Percentiles rank a stretch among this genome's conserved stretches.
Evolutionary conservation across 2,329 filamentous ascomycete genomes (phyloP).

Genomic region (Diaporthe batatas): DNA sequence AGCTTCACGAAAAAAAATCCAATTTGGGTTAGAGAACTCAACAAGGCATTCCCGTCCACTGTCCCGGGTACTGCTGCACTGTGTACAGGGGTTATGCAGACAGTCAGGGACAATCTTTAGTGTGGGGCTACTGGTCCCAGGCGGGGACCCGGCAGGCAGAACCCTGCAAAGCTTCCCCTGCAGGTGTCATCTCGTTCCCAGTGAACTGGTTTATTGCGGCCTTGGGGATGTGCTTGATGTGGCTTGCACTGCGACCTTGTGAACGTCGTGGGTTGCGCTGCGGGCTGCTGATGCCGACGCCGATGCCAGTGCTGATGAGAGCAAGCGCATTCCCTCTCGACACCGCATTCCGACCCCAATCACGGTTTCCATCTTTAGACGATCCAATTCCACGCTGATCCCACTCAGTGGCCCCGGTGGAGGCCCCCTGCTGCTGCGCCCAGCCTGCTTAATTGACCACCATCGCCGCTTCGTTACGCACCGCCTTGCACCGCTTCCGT

Average conservation of each 20-base stretch:
- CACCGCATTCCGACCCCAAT: slow-evolving; percentile 28
- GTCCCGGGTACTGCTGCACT: not conserved
- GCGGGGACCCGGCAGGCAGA: slow-evolving; percentile 30
- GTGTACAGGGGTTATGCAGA: slow-evolving; percentile 25
- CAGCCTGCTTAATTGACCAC: slow-evolving; percentile 34
- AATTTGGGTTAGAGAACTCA: slow-evolving; percentile 21
- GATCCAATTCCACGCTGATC: slow-evolving; percentile 26
- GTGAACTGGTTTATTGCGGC: slow-evolving; percentile 10
- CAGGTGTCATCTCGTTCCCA: slow-evolving; percentile 36
- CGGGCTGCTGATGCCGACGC: slow-evolving; percentile 26
- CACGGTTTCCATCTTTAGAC: slow-evolving; percentile 35
- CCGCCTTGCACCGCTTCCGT: not conserved
- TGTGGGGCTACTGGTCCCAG: not conserved
- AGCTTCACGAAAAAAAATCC: slow-evolving; percentile 31
- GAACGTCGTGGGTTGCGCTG: slow-evolving; percentile 27
- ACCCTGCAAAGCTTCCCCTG: slow-evolving; percentile 36
- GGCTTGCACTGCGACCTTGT: slow-evolving; percentile 17
- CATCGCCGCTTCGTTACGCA: slow-evolving; percentile 11
- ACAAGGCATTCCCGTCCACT: slow-evolving; percentile 11
- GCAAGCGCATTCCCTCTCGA: slow-evolving; percentile 23
- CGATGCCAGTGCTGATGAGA: slow-evolving; percentile 14
- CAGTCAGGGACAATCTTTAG: slow-evolving; percentile 28
- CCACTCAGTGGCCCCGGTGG: slow-evolving; percentile 23
- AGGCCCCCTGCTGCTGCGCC: slow-evolving; percentile 15
- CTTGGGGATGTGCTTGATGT: not conserved